Evolutionary conservation across 2,329 filamentous ascomycete genomes (phyloP).

Genomic region (Bretziella fagacearum): DNA sequence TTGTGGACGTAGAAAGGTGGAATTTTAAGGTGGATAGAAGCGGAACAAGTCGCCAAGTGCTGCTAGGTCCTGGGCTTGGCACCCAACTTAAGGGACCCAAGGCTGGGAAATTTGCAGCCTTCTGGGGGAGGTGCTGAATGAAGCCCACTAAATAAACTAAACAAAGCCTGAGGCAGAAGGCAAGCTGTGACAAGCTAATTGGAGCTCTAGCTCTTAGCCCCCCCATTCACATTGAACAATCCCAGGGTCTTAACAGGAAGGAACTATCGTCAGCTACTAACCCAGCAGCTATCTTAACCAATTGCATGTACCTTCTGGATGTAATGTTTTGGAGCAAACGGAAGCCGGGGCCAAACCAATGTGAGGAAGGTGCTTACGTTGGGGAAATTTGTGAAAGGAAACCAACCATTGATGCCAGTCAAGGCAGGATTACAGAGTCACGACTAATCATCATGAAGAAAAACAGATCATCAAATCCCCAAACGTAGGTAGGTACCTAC

Average conservation of each 20-base stretch:
- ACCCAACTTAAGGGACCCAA: background rate
- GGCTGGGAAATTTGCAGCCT: background rate
- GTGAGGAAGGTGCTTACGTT: too few relatives aligned
- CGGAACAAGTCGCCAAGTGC: constrained; percentile 9
- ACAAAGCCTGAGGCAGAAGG: background rate
- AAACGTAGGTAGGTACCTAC: too few relatives aligned
- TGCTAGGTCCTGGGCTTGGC: background rate
- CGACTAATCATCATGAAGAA: too few relatives aligned
- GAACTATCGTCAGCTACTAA: background rate
- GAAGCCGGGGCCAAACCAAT: too few relatives aligned
- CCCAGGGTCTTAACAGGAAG: background rate
- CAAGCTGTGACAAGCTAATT: background rate
- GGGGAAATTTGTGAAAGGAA: too few relatives aligned
- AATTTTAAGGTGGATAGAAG: constrained; percentile 8
- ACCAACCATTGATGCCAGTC: too few relatives aligned
- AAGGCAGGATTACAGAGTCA: too few relatives aligned
- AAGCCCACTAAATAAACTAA: background rate
- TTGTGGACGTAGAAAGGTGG: constrained; percentile 6
- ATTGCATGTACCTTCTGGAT: too few relatives aligned
- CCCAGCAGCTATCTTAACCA: background rate
- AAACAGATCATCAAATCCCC: too few relatives aligned
- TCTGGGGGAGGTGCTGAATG: background rate
- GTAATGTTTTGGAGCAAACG: too few relatives aligned
- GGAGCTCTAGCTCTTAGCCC: background rate
- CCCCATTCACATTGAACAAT: background rate